Conservation (phyloP, 495 filamentous ascomycete species). For the Hypoxylon perforatum region DNA sequence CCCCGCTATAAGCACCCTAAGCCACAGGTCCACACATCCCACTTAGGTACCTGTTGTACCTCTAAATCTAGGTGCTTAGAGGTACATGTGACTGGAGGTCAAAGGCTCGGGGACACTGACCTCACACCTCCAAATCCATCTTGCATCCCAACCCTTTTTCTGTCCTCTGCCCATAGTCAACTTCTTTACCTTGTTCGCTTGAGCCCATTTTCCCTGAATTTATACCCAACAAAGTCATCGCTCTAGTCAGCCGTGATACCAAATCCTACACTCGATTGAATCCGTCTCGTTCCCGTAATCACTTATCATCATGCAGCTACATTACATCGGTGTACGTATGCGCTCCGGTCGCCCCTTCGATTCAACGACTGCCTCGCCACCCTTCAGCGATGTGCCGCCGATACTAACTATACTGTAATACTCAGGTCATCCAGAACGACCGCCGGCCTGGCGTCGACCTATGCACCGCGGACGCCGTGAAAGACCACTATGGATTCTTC, state of each 20-base stretch:
- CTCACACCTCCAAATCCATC: constrained; percentile 35
- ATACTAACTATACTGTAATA: background rate
- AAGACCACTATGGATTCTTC: background rate
- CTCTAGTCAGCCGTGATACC: background rate
- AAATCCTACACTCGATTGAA: background rate
- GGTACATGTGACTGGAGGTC: constrained; percentile 35
- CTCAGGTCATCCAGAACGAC: constrained; percentile 84
- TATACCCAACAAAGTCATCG: no score
- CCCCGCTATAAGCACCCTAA: constrained; percentile 15
- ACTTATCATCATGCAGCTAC: constrained; percentile 82
- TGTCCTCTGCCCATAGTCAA: constrained; percentile 8
- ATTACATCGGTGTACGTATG: constrained; percentile 85
- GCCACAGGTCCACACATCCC: constrained; percentile 7
- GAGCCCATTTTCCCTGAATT: background rate
- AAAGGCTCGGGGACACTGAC: constrained; percentile 34
- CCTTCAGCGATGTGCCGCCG: background rate
- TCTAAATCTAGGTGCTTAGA: constrained; percentile 6
- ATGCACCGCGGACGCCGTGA: constrained; percentile 70
- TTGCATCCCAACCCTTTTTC: constrained; percentile 1
- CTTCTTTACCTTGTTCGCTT: constrained; percentile 6
- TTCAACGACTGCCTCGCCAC: constrained; percentile 25
- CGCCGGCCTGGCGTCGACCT: constrained; percentile 82
- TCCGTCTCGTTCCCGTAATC: constrained; percentile 1
- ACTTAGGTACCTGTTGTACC: background rate
- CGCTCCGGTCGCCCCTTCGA: constrained; percentile 10